phyloP scores from a whole-genome alignment of 441 rosid genomes.

The Caryocar brasiliense region DNA sequence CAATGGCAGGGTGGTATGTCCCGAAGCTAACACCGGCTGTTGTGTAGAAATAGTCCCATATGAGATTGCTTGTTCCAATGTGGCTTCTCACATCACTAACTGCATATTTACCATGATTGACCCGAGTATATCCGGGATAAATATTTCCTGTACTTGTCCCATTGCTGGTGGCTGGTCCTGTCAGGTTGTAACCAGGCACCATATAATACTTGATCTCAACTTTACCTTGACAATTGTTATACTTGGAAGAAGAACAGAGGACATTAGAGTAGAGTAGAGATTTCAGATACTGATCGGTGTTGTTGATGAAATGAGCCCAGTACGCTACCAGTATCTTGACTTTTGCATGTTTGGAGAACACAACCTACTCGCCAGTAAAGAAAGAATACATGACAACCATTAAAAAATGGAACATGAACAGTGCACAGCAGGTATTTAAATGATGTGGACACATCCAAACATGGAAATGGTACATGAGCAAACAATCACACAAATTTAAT shows the following conservation, averaged over 20 bases:
- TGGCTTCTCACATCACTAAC: constrained; percentile 64
- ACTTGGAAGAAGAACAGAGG: constrained; percentile 57
- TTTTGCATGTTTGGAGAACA: constrained; percentile 70
- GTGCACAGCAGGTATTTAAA: neutral
- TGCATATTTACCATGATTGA: constrained; percentile 77
- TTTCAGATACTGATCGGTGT: constrained; percentile 57
- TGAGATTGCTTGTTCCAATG: constrained; percentile 68
- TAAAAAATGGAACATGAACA: too few relatives aligned
- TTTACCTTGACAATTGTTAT: constrained; percentile 58
- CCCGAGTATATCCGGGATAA: constrained; percentile 59
- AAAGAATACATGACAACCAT: too few relatives aligned
- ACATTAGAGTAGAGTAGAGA: constrained; percentile 65
- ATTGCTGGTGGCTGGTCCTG: constrained; percentile 56
- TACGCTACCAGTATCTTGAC: constrained; percentile 77
- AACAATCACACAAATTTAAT: too few relatives aligned
- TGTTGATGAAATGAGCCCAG: constrained; percentile 71
- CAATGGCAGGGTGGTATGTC: constrained; percentile 48
- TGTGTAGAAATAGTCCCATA: constrained; percentile 82
- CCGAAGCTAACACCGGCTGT: constrained; percentile 86
- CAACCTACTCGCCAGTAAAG: constrained; percentile 31
- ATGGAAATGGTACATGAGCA: too few relatives aligned
- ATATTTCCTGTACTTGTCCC: constrained; percentile 44
- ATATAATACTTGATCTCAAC: constrained; percentile 61
- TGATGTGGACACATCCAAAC: neutral
- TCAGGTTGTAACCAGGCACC: constrained; percentile 69